A percentile compares a stretch with the other conserved stretches of the same genome.
phyloP scores from a whole-genome alignment of 2,329 filamentous ascomycete genomes.

The Lasiodiplodia sp. region DNA sequence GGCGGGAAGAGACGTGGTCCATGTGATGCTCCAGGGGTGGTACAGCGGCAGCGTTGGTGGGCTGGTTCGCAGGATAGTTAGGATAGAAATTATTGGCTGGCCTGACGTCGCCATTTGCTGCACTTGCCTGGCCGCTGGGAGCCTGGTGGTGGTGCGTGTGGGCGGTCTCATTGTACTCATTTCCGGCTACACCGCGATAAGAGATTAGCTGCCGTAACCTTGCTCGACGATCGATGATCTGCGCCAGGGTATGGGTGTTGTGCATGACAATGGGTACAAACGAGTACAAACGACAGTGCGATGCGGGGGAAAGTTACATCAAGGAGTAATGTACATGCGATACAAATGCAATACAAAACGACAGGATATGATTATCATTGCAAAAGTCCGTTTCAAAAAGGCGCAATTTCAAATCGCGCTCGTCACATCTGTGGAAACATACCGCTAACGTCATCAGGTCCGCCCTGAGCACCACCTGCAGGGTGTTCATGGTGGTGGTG shows the following conservation, averaged over 20 bases:
- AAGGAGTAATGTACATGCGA: conserved; percentile 53
- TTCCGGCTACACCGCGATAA: conserved; percentile 61
- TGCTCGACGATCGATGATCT: conserved; percentile 39
- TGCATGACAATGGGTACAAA: conserved; percentile 34
- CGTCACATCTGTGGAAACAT: conserved; percentile 96
- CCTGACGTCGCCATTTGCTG: conserved; percentile 70
- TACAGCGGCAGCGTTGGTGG: conserved; percentile 65
- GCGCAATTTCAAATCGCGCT: conserved; percentile 41
- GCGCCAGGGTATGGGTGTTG: conserved; percentile 34
- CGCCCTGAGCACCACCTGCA: conserved; percentile 67
- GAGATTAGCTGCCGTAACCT: conserved; percentile 52
- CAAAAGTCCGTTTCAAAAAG: conserved; percentile 42
- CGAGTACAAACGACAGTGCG: conserved; percentile 30
- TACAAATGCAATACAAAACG: conserved; percentile 42
- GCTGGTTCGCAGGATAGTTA: conserved; percentile 67
- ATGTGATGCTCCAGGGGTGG: conserved; percentile 69
- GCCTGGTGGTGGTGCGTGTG: conserved; percentile 72
- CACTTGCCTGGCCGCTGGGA: conserved; percentile 59
- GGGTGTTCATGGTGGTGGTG: conserved; percentile 77
- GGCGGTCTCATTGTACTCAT: conserved; percentile 65
- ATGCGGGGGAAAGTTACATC: conserved; percentile 50
- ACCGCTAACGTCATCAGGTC: conserved; percentile 87
- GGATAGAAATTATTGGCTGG: conserved; percentile 79
- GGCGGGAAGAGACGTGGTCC: conserved; percentile 50
- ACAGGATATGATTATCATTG: conserved; percentile 49